Base-by-base conservation (phyloP, 306 rosid genomes). In the Cyamopsis tetragonoloba region DNA sequence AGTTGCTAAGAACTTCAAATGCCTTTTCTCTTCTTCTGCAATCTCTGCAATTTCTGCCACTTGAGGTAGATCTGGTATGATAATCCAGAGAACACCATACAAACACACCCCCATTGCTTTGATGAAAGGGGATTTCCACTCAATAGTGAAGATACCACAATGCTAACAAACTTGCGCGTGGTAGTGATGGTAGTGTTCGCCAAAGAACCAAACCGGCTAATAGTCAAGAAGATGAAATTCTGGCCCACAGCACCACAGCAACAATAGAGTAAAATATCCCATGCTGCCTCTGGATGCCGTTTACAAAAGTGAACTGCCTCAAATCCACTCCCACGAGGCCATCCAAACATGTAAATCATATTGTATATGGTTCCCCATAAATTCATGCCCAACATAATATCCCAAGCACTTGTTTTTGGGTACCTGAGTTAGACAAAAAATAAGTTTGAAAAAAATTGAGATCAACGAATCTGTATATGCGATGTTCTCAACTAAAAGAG, bases 221-320 rank as follows among this genome's bases (percentile, higher is more conserved):
- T 95, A 20, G 97, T 95, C 57, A 95, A 79, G 84, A 95, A 95
- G 72, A 95, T 95, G 70, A 95, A 95, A 59, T 95, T 95, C 84
- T 90, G 99, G 75, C 99, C 99, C 14, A 90, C 97, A 1, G 97
- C 99, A 46, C 99, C 99, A 66, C 99, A 95, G 24, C 95, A 91
- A 54, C 99, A 95, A 54, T 79, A 95, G 43, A 86, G 77, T 44
- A 90, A 66, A 51, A 90, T 90, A 81, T 95, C 97, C 96, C 96
- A 90, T 43, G 96, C 95, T 77, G 87, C 97, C 71, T 90, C 97
- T 12, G 97, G 97, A 77, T 95, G 86, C 63, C 68, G 81, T 77
- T 71, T 72, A 84, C 97, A 95, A 81, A 95, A 95, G 32, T 72
- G 84, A 76, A 95, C 80, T 26, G 97, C 95, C 66, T 85, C 95